phyloP scores from a whole-genome alignment of 2,329 filamentous ascomycete species.

The Trichoderma sp. region DNA sequence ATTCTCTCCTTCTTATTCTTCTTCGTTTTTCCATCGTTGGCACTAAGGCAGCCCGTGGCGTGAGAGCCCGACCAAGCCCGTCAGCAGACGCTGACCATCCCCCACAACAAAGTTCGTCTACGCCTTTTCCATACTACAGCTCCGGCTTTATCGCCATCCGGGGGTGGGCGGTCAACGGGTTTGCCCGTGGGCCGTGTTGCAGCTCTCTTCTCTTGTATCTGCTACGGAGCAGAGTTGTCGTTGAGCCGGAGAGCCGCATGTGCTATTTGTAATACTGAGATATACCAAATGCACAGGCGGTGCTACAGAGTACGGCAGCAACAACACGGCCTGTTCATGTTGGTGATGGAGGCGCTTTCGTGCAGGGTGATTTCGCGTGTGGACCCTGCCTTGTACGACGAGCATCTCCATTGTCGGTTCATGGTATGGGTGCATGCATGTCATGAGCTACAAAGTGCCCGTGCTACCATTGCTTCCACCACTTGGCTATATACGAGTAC shows the following conservation, averaged over 20 bases:
- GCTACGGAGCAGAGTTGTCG: neutral
- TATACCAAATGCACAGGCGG: neutral
- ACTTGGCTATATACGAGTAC: neutral
- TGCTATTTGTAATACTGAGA: neutral
- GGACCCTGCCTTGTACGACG: neutral
- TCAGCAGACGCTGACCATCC: constrained; percentile 13
- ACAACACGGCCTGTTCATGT: neutral
- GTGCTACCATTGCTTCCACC: neutral
- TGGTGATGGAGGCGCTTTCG: neutral
- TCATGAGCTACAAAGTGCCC: neutral
- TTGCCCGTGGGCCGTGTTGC: constrained; percentile 3
- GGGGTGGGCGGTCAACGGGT: constrained; percentile 6
- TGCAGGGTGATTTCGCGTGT: neutral
- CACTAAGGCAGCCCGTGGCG: constrained; percentile 12
- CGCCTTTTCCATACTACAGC: neutral
- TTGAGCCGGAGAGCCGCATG: neutral
- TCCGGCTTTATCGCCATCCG: neutral
- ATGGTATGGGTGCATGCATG: neutral
- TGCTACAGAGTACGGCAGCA: neutral
- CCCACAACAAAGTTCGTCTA: neutral
- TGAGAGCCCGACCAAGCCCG: constrained; percentile 3
- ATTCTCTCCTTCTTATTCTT: neutral
- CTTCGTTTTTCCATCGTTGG: neutral
- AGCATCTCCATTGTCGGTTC: neutral
- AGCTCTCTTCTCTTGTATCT: neutral